phyloP scores from a whole-genome alignment of 441 rosid genomes.

The Arabidopsis lyrata region DNA sequence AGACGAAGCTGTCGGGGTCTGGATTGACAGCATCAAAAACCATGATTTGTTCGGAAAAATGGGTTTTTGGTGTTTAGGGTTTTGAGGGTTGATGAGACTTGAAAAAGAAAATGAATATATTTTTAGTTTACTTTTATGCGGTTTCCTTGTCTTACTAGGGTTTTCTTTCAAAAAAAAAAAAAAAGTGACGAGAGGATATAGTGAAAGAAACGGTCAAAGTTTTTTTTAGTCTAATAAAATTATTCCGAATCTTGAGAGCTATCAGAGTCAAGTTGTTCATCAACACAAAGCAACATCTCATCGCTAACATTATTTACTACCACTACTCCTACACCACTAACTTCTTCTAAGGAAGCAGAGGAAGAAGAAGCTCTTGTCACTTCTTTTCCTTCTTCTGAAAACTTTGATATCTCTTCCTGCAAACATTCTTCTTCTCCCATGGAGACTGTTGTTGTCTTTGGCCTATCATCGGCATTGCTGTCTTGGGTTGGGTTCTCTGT shows the following conservation, averaged over 20 bases:
- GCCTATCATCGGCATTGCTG: conserved; percentile 15
- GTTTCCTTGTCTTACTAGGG: not conserved
- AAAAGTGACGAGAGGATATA: not conserved
- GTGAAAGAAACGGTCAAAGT: not conserved
- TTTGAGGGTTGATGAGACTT: not conserved
- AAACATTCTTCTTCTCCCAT: conserved; percentile 41
- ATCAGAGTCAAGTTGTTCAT: conserved; percentile 50
- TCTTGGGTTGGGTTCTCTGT: conserved; percentile 21
- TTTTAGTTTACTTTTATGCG: not conserved
- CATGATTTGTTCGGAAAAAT: conserved; percentile 4
- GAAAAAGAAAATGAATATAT: not conserved
- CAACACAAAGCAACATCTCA: conserved; percentile 51
- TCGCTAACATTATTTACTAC: conserved; percentile 47
- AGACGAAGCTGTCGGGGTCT: conserved; percentile 7
- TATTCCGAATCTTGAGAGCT: conserved; percentile 40
- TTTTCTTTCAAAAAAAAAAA: too few species aligned
- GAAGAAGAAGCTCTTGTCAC: conserved; percentile 23
- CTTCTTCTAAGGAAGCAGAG: conserved; percentile 38
- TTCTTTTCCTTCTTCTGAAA: conserved; percentile 44
- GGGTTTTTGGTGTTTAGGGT: not conserved
- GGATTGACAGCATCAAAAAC: not conserved
- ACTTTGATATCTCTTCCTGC: conserved; percentile 55
- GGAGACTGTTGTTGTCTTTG: conserved; percentile 5
- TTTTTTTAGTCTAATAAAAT: conserved; percentile 1
- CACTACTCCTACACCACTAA: conserved; percentile 35